Percentiles rank a stretch among this genome's conserved stretches.
These are phyloP conservation scores for Populus davidiana DNA, from an alignment of 345 rosid genomes.

Conservation along the genomic window DNA sequence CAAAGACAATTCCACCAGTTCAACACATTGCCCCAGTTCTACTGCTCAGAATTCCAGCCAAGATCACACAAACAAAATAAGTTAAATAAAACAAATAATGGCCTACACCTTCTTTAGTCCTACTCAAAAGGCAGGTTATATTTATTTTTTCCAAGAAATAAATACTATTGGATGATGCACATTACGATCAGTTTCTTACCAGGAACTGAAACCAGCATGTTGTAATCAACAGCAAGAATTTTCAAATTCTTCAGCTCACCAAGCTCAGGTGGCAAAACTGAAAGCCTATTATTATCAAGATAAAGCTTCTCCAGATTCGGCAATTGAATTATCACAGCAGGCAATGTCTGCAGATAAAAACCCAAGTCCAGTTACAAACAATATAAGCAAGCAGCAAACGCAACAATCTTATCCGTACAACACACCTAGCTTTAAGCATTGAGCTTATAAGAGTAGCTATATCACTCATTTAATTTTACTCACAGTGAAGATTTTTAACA, in stretches of 20 bases:
- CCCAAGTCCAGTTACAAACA: neutral
- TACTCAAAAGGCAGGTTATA: too few species aligned
- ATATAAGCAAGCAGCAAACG: neutral
- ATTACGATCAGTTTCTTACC: conserved; percentile 45
- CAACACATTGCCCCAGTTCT: conserved; percentile 86
- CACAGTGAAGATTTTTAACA: neutral
- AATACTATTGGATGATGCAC: neutral
- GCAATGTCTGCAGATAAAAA: conserved; percentile 55
- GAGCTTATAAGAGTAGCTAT: neutral
- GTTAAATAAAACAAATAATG: neutral
- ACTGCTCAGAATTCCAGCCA: conserved; percentile 47
- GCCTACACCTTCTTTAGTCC: neutral
- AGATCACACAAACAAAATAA: conserved; percentile 20
- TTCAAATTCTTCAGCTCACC: conserved; percentile 69
- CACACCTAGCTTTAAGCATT: neutral
- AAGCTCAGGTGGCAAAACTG: conserved; percentile 84
- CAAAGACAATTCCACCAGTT: conserved; percentile 78
- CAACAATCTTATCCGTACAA: conserved; percentile 2
- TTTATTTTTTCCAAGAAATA: too few species aligned
- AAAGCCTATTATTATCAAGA: conserved; percentile 76
- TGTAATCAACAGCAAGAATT: conserved; percentile 76
- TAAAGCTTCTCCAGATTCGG: conserved; percentile 84
- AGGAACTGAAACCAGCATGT: conserved; percentile 83
- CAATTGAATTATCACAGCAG: conserved; percentile 70
- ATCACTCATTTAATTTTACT: neutral